Percentiles rank a stretch among this genome's conserved stretches.
Evolutionary conservation across 73 alveolate genomes (phyloP).

Genomic region (Uronychia binucleata): DNA sequence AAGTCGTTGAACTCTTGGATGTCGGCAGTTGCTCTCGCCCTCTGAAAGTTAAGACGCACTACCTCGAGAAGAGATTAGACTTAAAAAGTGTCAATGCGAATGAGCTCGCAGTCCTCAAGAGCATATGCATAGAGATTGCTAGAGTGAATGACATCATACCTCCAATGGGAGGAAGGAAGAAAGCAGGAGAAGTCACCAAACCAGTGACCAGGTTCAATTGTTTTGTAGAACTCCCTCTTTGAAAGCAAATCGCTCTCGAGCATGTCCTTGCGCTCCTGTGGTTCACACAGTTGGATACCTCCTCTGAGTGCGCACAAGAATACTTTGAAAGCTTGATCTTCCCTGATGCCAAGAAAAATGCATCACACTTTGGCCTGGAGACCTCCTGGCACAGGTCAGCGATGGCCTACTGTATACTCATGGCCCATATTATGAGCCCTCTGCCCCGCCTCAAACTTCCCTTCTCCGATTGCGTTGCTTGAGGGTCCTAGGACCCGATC

Average conservation of each 20-base stretch:
- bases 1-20: slow-evolving; percentile 24
- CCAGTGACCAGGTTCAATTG: background rate
- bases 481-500: background rate
- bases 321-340: background rate
- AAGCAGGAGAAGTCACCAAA: slow-evolving; percentile 43
- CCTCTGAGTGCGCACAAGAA: background rate
- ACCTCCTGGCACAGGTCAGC: too few species aligned
- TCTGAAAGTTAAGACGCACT: too few species aligned
- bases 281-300: background rate
- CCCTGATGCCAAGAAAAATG: background rate
- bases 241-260: background rate
- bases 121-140: background rate
- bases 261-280: background rate
- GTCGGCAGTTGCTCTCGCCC: too few species aligned
- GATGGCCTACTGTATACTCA: too few species aligned
- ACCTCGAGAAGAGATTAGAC: too few species aligned
- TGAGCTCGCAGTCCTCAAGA: slow-evolving; percentile 14
- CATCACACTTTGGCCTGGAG: too few species aligned
- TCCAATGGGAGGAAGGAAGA: slow-evolving; percentile 27
- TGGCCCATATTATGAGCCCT: too few species aligned
- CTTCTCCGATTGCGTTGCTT: too few species aligned
- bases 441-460: too few species aligned
- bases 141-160: background rate
- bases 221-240: background rate
- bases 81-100: slow-evolving; percentile 7